Evolutionary conservation across 208 protist genomes (phyloP), one percentile per base, ranked within the genome.

Genomic region (Leishmania mexicana): DNA sequence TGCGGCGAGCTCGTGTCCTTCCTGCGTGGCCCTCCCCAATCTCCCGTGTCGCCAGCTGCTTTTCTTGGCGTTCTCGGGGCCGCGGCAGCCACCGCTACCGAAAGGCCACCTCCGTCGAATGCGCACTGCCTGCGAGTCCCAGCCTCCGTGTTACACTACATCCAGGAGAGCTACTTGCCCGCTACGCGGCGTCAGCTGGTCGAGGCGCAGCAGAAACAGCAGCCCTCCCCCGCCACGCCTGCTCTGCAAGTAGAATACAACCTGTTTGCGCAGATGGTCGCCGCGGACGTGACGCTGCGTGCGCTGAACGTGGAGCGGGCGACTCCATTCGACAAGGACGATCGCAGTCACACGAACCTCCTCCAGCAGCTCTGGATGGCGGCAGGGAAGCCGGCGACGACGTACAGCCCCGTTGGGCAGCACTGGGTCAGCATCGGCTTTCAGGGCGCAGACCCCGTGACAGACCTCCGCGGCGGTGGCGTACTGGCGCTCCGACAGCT

Each of bases 391-490:
- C 71, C 87, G 53, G 57, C 79, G 4, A 80, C 67, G 49, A 53
- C 80, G 19, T 97, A 93, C 81, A 79, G 73, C 40, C 88, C 85
- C 47, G 86, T 68, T 35, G 86, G 83, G 35, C n/a, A 80, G 28
- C 81, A 93, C 78, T 98, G 96, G 95, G 57, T 40, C 6, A 68
- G 77, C 19, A 78, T 98, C 21, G 96, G 96, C 62, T 98, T 98
- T 81, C 96, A 98, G 84, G 92, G 93, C 60, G 77, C 91, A 28
- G 92, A 98, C 79, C 96, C 96, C 24, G 70, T 86, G 45, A 98
- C 94, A 28, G 96, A 98, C 81, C 85, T 98, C 19, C 91, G 96
- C 72, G 95, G 94, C 35, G 90, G 91, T 58, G 96, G 96, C 53
- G 78, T 98, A 21, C 82, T 98, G 2, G 91, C 87, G 3, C 85